phyloP scores from a whole-genome alignment of 176 grass and related monocot genomes.

The Musa troglodytarum region DNA sequence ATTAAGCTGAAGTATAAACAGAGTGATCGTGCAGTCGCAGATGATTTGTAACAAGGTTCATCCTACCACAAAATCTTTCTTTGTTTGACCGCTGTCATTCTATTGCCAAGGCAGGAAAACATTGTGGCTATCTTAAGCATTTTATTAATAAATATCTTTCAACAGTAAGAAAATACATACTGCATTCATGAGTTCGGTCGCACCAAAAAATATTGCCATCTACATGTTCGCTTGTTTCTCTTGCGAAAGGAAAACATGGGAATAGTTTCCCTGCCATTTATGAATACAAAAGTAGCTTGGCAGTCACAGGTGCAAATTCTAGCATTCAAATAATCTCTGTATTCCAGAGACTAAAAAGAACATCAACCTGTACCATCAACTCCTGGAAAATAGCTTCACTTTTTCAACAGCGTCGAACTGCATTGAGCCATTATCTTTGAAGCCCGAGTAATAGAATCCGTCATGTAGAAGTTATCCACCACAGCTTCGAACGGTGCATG shows the following conservation, averaged over 20 bases:
- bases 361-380: constrained; percentile 7
- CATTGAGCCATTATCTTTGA: constrained; percentile 99
- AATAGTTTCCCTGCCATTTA: constrained; percentile 42
- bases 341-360: constrained; percentile 5
- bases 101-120: too few species aligned
- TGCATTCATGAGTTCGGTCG: too few species aligned
- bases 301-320: constrained; percentile 35
- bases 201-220: not conserved
- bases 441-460: constrained; percentile 82
- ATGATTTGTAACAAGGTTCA: too few species aligned
- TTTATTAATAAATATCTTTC: too few species aligned
- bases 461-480: constrained; percentile 97
- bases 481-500: constrained; percentile 42
- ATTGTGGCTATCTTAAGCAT: too few species aligned
- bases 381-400: constrained; percentile 27
- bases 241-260: constrained; percentile 15
- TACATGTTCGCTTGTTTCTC: not conserved
- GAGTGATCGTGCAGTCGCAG: too few species aligned
- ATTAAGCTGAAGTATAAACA: too few species aligned
- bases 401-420: constrained; percentile 64
- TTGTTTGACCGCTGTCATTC: too few species aligned
- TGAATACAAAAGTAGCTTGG: constrained; percentile 17
- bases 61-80: too few species aligned
- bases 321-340: constrained; percentile 1
- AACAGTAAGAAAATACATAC: too few species aligned